Percentiles rank a stretch among this genome's conserved stretches.
Evolutionary conservation across 441 rosid genomes (phyloP).

Genomic region (Francoa sonchifolia): DNA sequence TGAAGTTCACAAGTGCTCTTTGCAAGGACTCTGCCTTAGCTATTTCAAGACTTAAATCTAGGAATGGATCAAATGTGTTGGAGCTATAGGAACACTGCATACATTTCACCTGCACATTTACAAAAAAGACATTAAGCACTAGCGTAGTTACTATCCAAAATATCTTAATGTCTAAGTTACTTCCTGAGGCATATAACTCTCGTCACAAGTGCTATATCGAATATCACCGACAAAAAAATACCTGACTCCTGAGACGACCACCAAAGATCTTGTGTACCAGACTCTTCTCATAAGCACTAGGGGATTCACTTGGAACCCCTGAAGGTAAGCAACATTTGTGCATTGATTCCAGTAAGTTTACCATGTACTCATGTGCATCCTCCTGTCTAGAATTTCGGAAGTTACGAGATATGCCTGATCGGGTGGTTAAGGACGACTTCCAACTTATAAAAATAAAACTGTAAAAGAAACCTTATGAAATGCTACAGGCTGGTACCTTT

Average conservation of each 20-base stretch:
- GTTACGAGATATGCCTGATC: constrained; percentile 68
- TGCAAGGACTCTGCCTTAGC: constrained; percentile 40
- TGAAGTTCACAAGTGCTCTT: constrained; percentile 55
- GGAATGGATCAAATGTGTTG: constrained; percentile 40
- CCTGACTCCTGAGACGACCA: constrained; percentile 62
- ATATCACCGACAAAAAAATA: constrained; percentile 15
- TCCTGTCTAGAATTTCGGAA: constrained; percentile 76
- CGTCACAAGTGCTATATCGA: neutral
- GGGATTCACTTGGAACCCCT: constrained; percentile 89
- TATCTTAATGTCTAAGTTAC: too few relatives aligned
- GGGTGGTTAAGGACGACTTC: constrained; percentile 28
- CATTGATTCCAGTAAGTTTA: constrained; percentile 88
- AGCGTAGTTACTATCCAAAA: neutral
- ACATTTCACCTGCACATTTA: constrained; percentile 44
- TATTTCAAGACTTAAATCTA: constrained; percentile 71
- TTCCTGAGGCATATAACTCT: too few relatives aligned
- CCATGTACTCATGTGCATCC: constrained; percentile 98
- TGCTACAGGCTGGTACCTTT: too few relatives aligned
- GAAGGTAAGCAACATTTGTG: constrained; percentile 95
- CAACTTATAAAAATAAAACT: too few relatives aligned
- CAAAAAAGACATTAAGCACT: neutral
- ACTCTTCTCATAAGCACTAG: constrained; percentile 85
- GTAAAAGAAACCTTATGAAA: too few relatives aligned
- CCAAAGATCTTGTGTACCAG: constrained; percentile 75
- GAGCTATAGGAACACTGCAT: constrained; percentile 51